A percentile compares a stretch with the other conserved stretches of the same genome.
Evolutionary conservation across 495 filamentous ascomycete genomes (phyloP).

Genomic region (Diplogelasinospora grovesii): DNA sequence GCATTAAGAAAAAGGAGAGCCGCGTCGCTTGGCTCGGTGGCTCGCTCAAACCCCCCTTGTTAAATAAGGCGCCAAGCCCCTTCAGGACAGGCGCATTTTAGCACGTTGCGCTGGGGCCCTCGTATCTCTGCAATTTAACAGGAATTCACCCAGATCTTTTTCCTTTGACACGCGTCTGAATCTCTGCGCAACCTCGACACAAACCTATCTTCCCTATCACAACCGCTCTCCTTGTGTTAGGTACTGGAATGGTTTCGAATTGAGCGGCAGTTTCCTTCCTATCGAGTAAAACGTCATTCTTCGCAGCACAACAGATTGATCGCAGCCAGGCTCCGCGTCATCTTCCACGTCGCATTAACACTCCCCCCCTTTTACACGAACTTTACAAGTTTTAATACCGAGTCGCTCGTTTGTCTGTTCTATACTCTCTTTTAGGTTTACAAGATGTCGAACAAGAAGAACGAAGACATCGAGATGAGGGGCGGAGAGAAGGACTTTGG

Average conservation of each 20-base stretch:
- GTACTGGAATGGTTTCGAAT: not conserved
- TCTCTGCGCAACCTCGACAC: constrained; percentile 4
- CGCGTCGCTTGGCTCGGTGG: not conserved
- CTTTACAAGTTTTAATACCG: too few relatives aligned
- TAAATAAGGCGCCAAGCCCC: constrained; percentile 16
- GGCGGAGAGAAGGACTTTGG: constrained; percentile 41
- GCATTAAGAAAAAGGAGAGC: constrained; percentile 12
- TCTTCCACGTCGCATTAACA: too few relatives aligned
- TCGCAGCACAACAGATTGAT: too few relatives aligned
- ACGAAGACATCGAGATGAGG: constrained; percentile 71
- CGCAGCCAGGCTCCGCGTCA: too few relatives aligned
- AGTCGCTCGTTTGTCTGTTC: constrained; percentile 21
- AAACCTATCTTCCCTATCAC: constrained; percentile 2
- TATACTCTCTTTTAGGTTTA: constrained; percentile 3
- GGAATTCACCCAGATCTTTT: constrained; percentile 15
- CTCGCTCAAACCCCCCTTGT: not conserved
- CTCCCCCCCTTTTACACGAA: too few relatives aligned
- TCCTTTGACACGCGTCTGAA: constrained; percentile 22
- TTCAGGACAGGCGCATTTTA: constrained; percentile 7
- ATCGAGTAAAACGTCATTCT: too few relatives aligned
- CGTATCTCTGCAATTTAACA: constrained; percentile 28
- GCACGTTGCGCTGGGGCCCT: constrained; percentile 5
- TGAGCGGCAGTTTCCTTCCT: too few relatives aligned
- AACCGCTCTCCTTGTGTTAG: not conserved
- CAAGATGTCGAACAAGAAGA: constrained; percentile 67